Evolutionary conservation across 192 early-diverging fungal species (phyloP), one percentile per base, ranked within the genome.

Genomic region (Funneliformis geosporum): DNA sequence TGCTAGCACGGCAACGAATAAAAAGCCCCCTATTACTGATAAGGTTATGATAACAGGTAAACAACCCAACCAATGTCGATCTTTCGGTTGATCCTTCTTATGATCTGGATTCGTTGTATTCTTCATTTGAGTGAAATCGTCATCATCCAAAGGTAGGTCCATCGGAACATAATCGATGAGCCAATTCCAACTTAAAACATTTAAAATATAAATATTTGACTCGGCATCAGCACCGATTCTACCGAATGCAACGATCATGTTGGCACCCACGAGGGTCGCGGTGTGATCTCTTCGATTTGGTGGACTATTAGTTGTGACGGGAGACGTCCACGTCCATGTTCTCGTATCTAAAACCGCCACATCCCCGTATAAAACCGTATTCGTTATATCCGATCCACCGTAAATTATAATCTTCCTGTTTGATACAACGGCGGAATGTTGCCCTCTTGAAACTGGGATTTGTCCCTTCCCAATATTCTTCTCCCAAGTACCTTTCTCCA

Each of bases 141-240:
- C 43, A 55, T 55, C 16, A 18, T n/a, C 27, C 8, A 12, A 12
- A 8, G 73, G 73, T 21, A 55, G 8, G 2, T 23, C 14, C 27
- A 10, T 10, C 21, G 73, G 55, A 60, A 18, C 14, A 64, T 80
- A 82, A 4, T 7, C 59, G 25, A 67, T 75, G 12, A 66, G 5
- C 81, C 81, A 82, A 42, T 72, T 43, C 59, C 69, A 80, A 42
- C 68, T 79, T 0, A 38, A 46, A 28, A 75, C 25, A 68, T 79
- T 72, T 27, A 79, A 75, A 46, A 79, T 55, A n/a, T 82, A 82
- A 23, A 82, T 74, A 43, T 79, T 73, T 39, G 28, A 62, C 60
- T 82, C 81, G 1, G 62, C 69, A 7, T 62, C 60, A 28, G 27
- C 46, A 42, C 28, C 61, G 0, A 28, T 55, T 39, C 1, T 78